Percentiles rank a stretch among this genome's conserved stretches.
phyloP scores from a whole-genome alignment of 2,329 filamentous ascomycete genomes.

The Neofusicoccum umdonicola region DNA sequence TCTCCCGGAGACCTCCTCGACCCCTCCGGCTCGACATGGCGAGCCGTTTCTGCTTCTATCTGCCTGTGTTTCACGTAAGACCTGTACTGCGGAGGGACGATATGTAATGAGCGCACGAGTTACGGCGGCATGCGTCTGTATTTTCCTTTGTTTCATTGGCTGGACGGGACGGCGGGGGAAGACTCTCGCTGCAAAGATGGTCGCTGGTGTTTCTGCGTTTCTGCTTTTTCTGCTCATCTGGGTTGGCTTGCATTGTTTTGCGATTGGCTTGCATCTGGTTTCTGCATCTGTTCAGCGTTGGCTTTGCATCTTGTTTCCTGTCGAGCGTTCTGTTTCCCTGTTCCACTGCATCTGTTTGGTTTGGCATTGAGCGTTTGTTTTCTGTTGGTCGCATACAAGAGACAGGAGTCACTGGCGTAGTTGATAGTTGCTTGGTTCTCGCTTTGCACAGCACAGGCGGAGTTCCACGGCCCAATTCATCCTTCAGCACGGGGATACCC shows the following conservation, averaged over 20 bases:
- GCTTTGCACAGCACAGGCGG: background rate
- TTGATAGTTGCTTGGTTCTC: background rate
- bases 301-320: background rate
- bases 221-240: background rate
- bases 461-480: background rate
- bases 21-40: background rate
- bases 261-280: background rate
- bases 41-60: background rate
- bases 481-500: background rate
- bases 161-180: background rate
- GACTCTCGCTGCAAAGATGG: constrained; percentile 2
- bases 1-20: background rate
- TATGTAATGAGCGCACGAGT: constrained; percentile 15
- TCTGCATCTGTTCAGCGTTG: constrained; percentile 5
- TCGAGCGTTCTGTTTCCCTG: background rate
- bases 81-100: constrained; percentile 6
- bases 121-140: constrained; percentile 8
- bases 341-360: background rate
- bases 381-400: background rate
- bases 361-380: background rate
- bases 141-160: background rate
- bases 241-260: background rate
- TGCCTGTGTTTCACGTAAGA: background rate
- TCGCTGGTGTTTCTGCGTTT: constrained; percentile 3
- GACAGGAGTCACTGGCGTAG: background rate